Percentiles rank a stretch among this genome's conserved stretches.
Evolutionary conservation across 1,284 basidiomycete species (phyloP).

Genomic region (Coniophora puteana): DNA sequence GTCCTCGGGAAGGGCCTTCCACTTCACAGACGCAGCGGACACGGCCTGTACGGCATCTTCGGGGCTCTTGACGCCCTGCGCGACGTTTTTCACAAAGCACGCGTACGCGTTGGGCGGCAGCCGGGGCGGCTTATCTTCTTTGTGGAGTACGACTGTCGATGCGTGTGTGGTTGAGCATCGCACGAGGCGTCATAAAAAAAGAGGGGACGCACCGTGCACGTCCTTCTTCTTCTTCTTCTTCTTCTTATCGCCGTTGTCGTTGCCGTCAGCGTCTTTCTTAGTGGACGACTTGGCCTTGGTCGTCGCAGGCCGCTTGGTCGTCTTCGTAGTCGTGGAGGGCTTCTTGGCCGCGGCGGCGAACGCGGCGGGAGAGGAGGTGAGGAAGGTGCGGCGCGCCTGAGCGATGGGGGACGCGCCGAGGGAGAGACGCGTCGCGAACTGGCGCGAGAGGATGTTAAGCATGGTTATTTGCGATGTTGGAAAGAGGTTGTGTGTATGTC

Average conservation of each 20-base stretch:
- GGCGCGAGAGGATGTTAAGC: conserved; percentile 13
- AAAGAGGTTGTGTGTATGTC: not conserved
- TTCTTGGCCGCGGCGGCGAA: conserved; percentile 9
- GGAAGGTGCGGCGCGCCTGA: conserved; percentile 22
- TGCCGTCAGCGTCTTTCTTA: conserved; percentile 8
- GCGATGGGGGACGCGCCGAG: conserved; percentile 3
- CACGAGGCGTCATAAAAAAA: too few relatives aligned
- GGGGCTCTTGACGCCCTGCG: conserved; percentile 3
- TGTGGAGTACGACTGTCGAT: not conserved
- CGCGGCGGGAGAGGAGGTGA: conserved; percentile 17
- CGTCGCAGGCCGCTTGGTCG: conserved; percentile 6
- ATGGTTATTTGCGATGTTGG: conserved; percentile 8
- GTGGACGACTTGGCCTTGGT: conserved; percentile 12
- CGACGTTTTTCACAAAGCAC: too few relatives aligned
- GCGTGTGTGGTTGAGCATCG: too few relatives aligned
- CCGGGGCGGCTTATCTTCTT: too few relatives aligned
- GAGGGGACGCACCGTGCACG: too few relatives aligned
- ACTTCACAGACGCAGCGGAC: conserved; percentile 17
- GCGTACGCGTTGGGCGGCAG: too few relatives aligned
- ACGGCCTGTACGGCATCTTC: conserved; percentile 10
- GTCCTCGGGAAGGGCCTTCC: conserved; percentile 18
- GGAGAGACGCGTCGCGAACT: not conserved
- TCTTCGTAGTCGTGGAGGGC: conserved; percentile 1
- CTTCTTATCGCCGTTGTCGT: conserved; percentile 3
- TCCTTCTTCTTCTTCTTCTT: conserved; percentile 1